Evolutionary conservation across 192 early-diverging fungal genomes (phyloP).

Genomic region (Entomortierella lignicola): DNA sequence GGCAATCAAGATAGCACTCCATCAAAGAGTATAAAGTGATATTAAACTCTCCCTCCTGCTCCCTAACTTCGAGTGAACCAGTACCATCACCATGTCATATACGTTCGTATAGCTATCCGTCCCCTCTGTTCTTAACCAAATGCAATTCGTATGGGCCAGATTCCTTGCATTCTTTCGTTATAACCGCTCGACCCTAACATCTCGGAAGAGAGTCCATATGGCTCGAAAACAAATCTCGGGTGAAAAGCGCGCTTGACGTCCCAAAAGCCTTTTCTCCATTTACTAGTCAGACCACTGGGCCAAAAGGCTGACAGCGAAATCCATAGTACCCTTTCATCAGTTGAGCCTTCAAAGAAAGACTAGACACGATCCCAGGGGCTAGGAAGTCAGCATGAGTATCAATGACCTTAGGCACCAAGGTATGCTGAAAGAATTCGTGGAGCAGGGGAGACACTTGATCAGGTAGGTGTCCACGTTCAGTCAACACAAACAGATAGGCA

Average conservation of each 20-base stretch:
- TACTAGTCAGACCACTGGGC: too few relatives aligned
- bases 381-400: neutral
- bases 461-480: neutral
- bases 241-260: neutral
- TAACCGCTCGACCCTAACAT: neutral
- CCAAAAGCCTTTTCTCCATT: neutral
- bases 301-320: too few relatives aligned
- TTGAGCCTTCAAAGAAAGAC: neutral
- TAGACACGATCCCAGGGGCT: neutral
- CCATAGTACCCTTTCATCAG: neutral
- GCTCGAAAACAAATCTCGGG: neutral
- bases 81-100: neutral
- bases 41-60: neutral
- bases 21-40: too few relatives aligned
- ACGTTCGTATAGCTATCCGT: neutral
- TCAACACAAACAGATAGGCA: constrained; percentile 6
- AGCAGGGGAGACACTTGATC: neutral
- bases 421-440: neutral
- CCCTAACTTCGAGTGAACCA: neutral
- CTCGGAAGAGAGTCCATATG: neutral
- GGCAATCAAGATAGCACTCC: too few relatives aligned
- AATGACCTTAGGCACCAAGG: neutral
- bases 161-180: neutral
- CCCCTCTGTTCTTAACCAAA: neutral
- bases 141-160: neutral